Evolutionary conservation across 2,329 filamentous ascomycete species (phyloP).

Genomic region (Ambrosiella xylebori): DNA sequence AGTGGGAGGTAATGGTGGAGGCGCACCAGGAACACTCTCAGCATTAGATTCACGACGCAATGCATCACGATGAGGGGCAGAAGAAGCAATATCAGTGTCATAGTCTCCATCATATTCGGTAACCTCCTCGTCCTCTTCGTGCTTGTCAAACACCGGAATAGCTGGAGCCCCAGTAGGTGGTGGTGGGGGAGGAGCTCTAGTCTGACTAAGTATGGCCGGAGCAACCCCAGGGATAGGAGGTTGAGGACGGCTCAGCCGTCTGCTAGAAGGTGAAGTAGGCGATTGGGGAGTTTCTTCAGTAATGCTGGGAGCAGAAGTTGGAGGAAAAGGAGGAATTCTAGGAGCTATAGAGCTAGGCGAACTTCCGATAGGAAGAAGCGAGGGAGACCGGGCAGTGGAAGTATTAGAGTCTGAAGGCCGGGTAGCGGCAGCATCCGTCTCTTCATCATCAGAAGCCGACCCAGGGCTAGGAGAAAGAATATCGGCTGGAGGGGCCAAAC

Average conservation of each 20-base stretch:
- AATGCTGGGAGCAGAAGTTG: conserved; percentile 19
- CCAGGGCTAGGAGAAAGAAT: conserved; percentile 54
- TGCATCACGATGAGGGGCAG: conserved; percentile 84
- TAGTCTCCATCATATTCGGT: conserved; percentile 97
- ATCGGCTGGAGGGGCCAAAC: conserved; percentile 33
- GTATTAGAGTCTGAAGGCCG: conserved; percentile 21
- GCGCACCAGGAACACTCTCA: conserved; percentile 40
- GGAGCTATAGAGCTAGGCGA: conserved; percentile 8
- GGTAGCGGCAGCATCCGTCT: conserved; percentile 33
- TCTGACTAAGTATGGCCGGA: conserved; percentile 31
- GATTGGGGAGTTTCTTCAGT: conserved; percentile 23
- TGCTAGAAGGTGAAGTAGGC: conserved; percentile 27
- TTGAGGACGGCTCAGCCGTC: conserved; percentile 38
- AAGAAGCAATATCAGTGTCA: conserved; percentile 91
- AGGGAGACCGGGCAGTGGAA: conserved; percentile 22
- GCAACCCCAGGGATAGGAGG: conserved; percentile 42
- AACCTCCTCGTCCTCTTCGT: conserved; percentile 49
- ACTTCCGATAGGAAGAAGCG: conserved; percentile 19
- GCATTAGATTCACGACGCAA: conserved; percentile 37
- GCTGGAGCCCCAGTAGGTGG: conserved; percentile 35
- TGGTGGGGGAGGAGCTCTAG: conserved; percentile 49
- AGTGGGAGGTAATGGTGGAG: conserved; percentile 24
- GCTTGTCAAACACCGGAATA: conserved; percentile 23
- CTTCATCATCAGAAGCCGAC: conserved; percentile 78
- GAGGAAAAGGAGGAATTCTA: conserved; percentile 19